Evolutionary conservation across 73 alveolate species (phyloP).

Genomic region (Breviolum minutum): DNA sequence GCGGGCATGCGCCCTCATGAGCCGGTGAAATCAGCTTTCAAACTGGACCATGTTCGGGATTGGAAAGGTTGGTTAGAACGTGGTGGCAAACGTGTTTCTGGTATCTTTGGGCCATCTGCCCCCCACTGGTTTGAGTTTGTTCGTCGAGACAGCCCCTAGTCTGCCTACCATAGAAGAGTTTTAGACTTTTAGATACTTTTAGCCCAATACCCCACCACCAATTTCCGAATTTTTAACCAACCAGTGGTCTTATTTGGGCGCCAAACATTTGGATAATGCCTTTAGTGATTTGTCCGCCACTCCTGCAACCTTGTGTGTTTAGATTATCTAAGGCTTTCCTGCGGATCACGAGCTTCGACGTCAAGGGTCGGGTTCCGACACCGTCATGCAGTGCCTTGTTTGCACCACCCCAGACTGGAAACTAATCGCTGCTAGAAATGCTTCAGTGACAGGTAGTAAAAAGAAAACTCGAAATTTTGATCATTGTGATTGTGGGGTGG

Average conservation of each 20-base stretch:
- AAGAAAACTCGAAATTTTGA: too few relatives aligned
- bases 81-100: neutral
- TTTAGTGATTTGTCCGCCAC: too few relatives aligned
- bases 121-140: slow-evolving; percentile 7
- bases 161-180: neutral
- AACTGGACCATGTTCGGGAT: neutral
- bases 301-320: too few relatives aligned
- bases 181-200: too few relatives aligned
- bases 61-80: neutral
- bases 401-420: too few relatives aligned
- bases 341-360: neutral
- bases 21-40: slow-evolving; percentile 7
- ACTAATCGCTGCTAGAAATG: too few relatives aligned
- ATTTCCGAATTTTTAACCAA: neutral
- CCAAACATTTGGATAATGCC: neutral
- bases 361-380: neutral
- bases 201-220: neutral
- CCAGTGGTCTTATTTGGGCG: neutral
- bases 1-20: neutral
- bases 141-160: neutral
- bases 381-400: neutral
- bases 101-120: slow-evolving; percentile 37
- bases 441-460: too few relatives aligned
- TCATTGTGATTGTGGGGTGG: too few relatives aligned
- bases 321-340: neutral